Evolutionary conservation across 345 rosid genomes (phyloP).

Genomic region (Brassica rapa): DNA sequence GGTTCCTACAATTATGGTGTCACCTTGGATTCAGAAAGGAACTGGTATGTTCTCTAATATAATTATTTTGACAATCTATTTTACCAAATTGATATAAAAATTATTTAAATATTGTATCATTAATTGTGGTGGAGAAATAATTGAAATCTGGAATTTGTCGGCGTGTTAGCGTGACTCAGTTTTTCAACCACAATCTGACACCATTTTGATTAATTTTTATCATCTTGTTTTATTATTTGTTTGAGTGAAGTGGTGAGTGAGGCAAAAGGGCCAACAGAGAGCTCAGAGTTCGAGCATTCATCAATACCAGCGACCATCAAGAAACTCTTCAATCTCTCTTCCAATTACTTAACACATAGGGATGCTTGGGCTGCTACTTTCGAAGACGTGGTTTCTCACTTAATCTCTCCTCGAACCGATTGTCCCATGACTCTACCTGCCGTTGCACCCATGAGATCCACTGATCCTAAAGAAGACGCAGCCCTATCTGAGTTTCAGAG

Average conservation of each 20-base stretch:
- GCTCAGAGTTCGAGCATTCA: constrained; percentile 90
- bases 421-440: constrained; percentile 90
- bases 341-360: constrained; percentile 88
- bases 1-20: constrained; percentile 11
- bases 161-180: constrained; percentile 26
- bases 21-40: constrained; percentile 97
- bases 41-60: constrained; percentile 54
- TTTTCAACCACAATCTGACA: constrained; percentile 18
- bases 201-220: constrained; percentile 7
- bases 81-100: neutral
- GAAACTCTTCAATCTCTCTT: constrained; percentile 82
- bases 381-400: constrained; percentile 64
- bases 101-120: constrained; percentile 4
- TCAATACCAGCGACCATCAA: constrained; percentile 93
- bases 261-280: constrained; percentile 69
- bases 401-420: constrained; percentile 82
- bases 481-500: constrained; percentile 73
- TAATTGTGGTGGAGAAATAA: constrained; percentile 17
- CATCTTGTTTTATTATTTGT: constrained; percentile 15
- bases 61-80: neutral
- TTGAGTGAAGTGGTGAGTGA: constrained; percentile 56
- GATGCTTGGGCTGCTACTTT: constrained; percentile 99
- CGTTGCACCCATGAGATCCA: constrained; percentile 63
- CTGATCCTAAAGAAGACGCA: constrained; percentile 72
- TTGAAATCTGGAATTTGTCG: constrained; percentile 24